Evolutionary conservation across 2,329 filamentous ascomycete species (phyloP).

Genomic region (Ascosphaera apis): DNA sequence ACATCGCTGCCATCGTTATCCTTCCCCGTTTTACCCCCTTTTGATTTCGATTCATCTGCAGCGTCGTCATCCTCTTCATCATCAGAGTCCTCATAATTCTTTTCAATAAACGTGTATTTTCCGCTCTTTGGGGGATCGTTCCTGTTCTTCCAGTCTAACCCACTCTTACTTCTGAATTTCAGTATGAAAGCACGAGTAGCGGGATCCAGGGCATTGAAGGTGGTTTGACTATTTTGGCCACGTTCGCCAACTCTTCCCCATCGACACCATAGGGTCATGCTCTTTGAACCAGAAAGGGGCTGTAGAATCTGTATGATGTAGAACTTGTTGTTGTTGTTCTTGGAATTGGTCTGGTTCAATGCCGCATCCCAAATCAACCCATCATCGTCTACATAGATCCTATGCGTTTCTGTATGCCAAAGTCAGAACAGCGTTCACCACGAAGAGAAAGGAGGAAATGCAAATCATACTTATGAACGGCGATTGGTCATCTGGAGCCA

Average conservation of each 20-base stretch:
- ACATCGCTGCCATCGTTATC: constrained; percentile 13
- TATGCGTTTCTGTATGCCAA: constrained; percentile 4
- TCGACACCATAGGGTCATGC: constrained; percentile 36
- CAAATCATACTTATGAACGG: constrained; percentile 7
- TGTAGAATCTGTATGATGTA: constrained; percentile 47
- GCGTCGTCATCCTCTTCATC: constrained; percentile 25
- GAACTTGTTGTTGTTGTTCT: constrained; percentile 61
- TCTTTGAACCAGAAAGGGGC: constrained; percentile 20
- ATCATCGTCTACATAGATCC: constrained; percentile 42
- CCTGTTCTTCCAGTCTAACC: constrained; percentile 27
- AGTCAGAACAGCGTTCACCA: not conserved
- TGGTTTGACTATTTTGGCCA: constrained; percentile 23
- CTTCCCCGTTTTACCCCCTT: constrained; percentile 11
- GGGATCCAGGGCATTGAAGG: constrained; percentile 13
- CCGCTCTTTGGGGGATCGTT: constrained; percentile 26
- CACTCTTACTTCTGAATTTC: constrained; percentile 35
- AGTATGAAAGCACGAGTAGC: constrained; percentile 26
- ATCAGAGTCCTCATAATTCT: constrained; percentile 39
- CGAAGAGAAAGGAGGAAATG: not conserved
- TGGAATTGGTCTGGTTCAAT: constrained; percentile 53
- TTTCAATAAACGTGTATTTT: constrained; percentile 60
- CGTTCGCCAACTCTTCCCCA: constrained; percentile 53
- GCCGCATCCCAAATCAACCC: constrained; percentile 56
- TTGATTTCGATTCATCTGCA: constrained; percentile 9
- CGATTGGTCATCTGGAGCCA: constrained; percentile 26